A percentile compares a stretch with the other conserved stretches of the same genome.
These are phyloP conservation scores for Tuber indicum DNA, from an alignment of 495 filamentous ascomycete species.

Conservation along the genomic window DNA sequence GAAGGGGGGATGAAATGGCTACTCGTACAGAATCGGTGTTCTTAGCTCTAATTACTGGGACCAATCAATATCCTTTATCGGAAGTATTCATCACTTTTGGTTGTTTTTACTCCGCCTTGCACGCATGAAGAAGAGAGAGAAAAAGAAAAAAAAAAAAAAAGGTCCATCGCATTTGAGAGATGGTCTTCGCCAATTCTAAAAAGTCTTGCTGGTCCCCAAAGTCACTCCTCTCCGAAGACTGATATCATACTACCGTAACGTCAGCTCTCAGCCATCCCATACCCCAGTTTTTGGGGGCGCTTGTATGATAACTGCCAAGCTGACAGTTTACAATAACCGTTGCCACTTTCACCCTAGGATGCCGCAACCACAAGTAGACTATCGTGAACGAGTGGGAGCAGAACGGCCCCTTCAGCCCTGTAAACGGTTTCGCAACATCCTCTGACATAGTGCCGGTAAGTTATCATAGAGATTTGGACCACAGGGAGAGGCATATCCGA, in stretches of 20 bases:
- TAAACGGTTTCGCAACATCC: background rate
- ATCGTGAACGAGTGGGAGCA: background rate
- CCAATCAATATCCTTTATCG: conserved; percentile 4
- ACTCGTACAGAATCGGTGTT: background rate
- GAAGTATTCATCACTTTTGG: background rate
- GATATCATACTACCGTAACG: background rate
- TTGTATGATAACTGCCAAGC: background rate
- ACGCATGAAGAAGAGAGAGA: background rate
- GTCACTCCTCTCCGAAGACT: background rate
- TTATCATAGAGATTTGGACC: background rate
- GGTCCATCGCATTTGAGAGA: background rate
- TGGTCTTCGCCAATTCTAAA: background rate
- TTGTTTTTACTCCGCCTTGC: background rate
- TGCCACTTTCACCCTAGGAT: background rate
- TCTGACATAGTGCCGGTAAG: background rate
- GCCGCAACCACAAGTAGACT: background rate
- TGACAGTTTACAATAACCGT: background rate
- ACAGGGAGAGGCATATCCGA: conserved; percentile 9
- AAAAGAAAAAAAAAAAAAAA: background rate
- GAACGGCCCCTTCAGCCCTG: background rate
- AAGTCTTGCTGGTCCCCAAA: background rate
- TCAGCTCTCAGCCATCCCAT: background rate
- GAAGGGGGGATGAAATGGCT: background rate
- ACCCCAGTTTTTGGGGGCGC: background rate
- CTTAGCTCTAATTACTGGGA: background rate